Evolutionary conservation across 371 early-diverging fungal genomes (phyloP), one percentile per base, ranked within the genome.

Genomic region (Chytridium lagenaria): DNA sequence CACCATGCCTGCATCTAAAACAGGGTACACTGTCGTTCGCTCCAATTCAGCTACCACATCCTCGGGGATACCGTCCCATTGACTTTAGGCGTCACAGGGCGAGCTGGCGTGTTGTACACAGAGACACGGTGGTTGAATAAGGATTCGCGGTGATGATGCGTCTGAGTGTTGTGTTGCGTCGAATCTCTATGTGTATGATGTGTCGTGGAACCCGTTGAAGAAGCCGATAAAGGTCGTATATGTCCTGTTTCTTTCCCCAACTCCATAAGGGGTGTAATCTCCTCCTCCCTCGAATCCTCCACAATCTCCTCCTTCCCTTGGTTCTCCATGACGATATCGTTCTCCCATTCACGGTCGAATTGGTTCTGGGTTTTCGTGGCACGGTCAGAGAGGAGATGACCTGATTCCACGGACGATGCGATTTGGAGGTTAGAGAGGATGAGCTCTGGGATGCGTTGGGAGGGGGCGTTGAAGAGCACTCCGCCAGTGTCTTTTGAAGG

Each of bases 41-140:
- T 28, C 70, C 0, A 75, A 55, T 19, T 70, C 75, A 33, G 51
- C 50, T 2, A 75, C 28, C 0, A 75, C 59, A 1, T 65, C 66
- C 44, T 50, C 51, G 10, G 75, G 67, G n/a, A 75, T 40, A 22
- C 75, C 75, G 67, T 75, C 5, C 70, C 75, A 34, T 69, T 75
- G n/a, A 66, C 3, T 19, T 16, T 19, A 10, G 36, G 15, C 36
- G 44, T 44, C 44, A 7, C 44, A 44, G 44, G 44, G 7, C 44
- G 44, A 44, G 44, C 7, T 44, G 44, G 19, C 19, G 44, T 7
- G 66, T 30, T 37, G 49, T 66, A 66, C 12, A 66, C 37, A 40
- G 66, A 66, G 44, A 44, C 66, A 44, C 66, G 66, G 2, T 66
- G 66, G 44, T 23, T 26, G 26, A 66, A 66, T 15, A 66, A 38